These are phyloP conservation scores for Cladobotryum protrusum DNA, from an alignment of 2,329 filamentous ascomycete species.

Conservation along the genomic window DNA sequence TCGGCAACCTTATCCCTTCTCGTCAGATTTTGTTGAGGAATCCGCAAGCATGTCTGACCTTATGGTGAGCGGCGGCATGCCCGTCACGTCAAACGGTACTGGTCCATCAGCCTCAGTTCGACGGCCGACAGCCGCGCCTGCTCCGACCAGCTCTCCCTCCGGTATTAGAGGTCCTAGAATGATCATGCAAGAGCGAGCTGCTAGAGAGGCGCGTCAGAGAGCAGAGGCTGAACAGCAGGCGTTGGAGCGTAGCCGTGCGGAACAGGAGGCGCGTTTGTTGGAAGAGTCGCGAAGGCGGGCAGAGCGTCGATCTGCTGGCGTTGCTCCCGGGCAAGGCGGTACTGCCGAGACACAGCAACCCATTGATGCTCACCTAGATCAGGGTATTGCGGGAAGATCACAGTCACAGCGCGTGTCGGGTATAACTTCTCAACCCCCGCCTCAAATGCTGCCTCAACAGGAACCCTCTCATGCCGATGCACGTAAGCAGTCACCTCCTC, in stretches of 20 bases:
- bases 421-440: slow-evolving; percentile 15
- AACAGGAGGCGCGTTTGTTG: slow-evolving; percentile 48
- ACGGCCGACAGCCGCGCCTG: slow-evolving; percentile 43
- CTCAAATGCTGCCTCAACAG: slow-evolving; percentile 14
- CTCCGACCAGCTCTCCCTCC: slow-evolving; percentile 49
- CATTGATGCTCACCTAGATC: slow-evolving; percentile 27
- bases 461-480: slow-evolving; percentile 9
- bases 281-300: slow-evolving; percentile 51
- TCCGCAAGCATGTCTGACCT: slow-evolving; percentile 90
- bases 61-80: slow-evolving; percentile 48
- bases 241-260: slow-evolving; percentile 50
- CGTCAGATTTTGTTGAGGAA: slow-evolving; percentile 77
- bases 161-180: slow-evolving; percentile 79
- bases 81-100: slow-evolving; percentile 50
- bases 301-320: slow-evolving; percentile 54
- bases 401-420: slow-evolving; percentile 13
- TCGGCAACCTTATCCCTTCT: slow-evolving; percentile 75
- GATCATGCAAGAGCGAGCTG: slow-evolving; percentile 82
- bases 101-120: slow-evolving; percentile 43
- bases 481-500: slow-evolving; percentile 10
- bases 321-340: slow-evolving; percentile 33
- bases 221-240: slow-evolving; percentile 57
- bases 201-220: slow-evolving; percentile 65
- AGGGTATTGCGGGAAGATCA: slow-evolving; percentile 20
- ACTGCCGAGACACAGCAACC: slow-evolving; percentile 26